Conservation (phyloP, 768 basidiomycete genomes). For the Lentinula lateritia region DNA sequence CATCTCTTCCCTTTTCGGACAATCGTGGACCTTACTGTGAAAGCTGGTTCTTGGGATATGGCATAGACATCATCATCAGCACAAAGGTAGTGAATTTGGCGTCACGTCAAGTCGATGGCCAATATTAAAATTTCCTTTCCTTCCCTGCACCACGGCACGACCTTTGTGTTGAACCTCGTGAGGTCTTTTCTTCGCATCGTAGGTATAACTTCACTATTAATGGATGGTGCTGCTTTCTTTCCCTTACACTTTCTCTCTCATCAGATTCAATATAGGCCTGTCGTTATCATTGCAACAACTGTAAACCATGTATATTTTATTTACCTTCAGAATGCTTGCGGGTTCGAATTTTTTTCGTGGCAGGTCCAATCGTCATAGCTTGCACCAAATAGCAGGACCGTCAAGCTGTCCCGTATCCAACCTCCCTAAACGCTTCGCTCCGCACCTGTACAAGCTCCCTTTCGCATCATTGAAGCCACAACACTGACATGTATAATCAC, state of each 20-base stretch:
- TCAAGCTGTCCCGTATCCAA: background rate
- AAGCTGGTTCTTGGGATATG: background rate
- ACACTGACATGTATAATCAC: background rate
- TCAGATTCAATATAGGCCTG: background rate
- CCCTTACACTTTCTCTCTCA: background rate
- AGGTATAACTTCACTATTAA: background rate
- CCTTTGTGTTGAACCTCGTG: background rate
- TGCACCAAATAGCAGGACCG: background rate
- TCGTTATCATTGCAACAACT: background rate
- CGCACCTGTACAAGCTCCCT: slow-evolving; percentile 17
- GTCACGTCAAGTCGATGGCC: background rate
- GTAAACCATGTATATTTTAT: background rate
- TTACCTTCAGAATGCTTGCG: background rate
- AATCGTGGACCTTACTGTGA: background rate
- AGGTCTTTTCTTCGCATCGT: background rate
- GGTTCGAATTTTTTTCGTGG: background rate
- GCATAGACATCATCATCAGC: background rate
- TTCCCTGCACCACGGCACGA: background rate
- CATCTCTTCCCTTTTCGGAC: background rate
- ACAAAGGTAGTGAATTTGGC: background rate
- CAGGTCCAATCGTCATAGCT: background rate
- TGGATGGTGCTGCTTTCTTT: background rate
- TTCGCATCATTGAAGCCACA: background rate
- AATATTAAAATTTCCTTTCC: background rate
- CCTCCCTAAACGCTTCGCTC: background rate